Evolutionary conservation across 2,329 filamentous ascomycete genomes (phyloP).

Genomic region (Exophiala bonariae): DNA sequence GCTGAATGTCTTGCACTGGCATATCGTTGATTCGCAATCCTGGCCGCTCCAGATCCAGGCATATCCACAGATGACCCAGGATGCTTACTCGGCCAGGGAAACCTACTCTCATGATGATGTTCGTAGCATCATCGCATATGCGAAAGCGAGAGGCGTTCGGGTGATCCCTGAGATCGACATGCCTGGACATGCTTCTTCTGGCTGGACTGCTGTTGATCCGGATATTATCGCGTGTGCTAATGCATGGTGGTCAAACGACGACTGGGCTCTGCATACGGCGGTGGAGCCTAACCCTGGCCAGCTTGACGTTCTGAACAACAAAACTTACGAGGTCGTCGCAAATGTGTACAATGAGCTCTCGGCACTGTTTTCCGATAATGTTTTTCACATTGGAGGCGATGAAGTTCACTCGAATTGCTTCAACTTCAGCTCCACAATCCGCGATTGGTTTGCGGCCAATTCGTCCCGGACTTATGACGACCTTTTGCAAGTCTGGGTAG

Average conservation of each 20-base stretch:
- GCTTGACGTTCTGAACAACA: constrained; percentile 56
- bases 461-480: constrained; percentile 52
- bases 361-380: constrained; percentile 50
- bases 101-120: constrained; percentile 47
- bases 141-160: constrained; percentile 57
- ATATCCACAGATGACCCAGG: constrained; percentile 55
- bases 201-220: constrained; percentile 58
- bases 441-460: constrained; percentile 52
- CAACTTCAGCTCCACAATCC: constrained; percentile 55
- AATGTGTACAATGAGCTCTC: constrained; percentile 58
- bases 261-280: constrained; percentile 55
- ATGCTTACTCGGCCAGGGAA: constrained; percentile 54
- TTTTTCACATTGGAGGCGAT: constrained; percentile 59
- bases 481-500: constrained; percentile 56
- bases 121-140: constrained; percentile 49
- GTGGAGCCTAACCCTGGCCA: constrained; percentile 59
- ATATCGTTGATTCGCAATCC: constrained; percentile 56
- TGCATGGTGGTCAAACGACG: constrained; percentile 63
- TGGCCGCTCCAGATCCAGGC: constrained; percentile 54
- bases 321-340: constrained; percentile 55
- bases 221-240: constrained; percentile 57
- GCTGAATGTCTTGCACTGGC: constrained; percentile 60
- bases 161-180: constrained; percentile 64
- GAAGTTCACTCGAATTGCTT: constrained; percentile 58
- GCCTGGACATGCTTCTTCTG: constrained; percentile 58